Conservation (phyloP, 495 filamentous ascomycete genomes). For the Tuber borchii region DNA sequence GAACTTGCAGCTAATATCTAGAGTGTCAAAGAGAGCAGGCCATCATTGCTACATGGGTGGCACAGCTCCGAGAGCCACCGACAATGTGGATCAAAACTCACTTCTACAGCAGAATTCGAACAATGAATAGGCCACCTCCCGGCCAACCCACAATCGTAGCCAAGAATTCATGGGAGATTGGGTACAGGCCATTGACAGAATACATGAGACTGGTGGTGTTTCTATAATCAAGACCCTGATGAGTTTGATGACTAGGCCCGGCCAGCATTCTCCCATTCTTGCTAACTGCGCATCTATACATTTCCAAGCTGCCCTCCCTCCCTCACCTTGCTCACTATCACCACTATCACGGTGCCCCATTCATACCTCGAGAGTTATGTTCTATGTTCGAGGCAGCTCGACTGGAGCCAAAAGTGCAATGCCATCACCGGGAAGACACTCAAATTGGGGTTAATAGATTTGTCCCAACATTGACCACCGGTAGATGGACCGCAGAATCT, state of each 20-base stretch:
- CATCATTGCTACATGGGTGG: slow-evolving; percentile 35
- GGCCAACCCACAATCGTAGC: slow-evolving; percentile 31
- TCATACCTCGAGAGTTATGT: slow-evolving; percentile 53
- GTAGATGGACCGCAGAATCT: slow-evolving; percentile 86
- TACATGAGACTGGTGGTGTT: slow-evolving; percentile 45
- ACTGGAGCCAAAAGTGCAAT: slow-evolving; percentile 43
- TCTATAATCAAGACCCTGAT: slow-evolving; percentile 57
- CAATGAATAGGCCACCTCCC: slow-evolving; percentile 28
- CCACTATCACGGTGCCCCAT: slow-evolving; percentile 35
- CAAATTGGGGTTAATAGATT: slow-evolving; percentile 48
- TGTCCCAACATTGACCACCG: slow-evolving; percentile 57
- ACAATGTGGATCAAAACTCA: slow-evolving; percentile 38
- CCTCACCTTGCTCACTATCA: slow-evolving; percentile 36
- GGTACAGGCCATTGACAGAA: slow-evolving; percentile 53
- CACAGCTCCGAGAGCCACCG: slow-evolving; percentile 26
- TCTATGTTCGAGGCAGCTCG: slow-evolving; percentile 54
- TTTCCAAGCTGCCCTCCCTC: slow-evolving; percentile 52
- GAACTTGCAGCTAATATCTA: slow-evolving; percentile 33
- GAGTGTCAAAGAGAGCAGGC: slow-evolving; percentile 34
- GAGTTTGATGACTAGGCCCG: slow-evolving; percentile 49
- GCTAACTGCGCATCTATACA: slow-evolving; percentile 52
- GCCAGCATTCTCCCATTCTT: slow-evolving; percentile 28
- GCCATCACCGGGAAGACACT: slow-evolving; percentile 39
- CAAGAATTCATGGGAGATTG: slow-evolving; percentile 50
- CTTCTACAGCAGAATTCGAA: slow-evolving; percentile 40